Conservation (phyloP, 257 asterid species). For the Rauvolfia tetraphylla region DNA sequence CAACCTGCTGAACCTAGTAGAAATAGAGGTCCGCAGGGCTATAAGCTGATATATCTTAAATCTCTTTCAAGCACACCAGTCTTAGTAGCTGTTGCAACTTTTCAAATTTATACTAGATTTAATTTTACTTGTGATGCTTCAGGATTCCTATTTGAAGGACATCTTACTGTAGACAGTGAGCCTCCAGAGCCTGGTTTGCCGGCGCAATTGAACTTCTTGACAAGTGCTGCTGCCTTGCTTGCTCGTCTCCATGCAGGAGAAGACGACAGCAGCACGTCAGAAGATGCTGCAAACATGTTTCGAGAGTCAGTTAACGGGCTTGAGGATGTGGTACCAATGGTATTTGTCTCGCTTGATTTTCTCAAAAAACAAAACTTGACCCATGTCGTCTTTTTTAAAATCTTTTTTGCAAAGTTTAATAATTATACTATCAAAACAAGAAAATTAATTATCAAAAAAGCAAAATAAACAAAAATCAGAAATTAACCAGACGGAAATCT, state of each 20-base stretch:
- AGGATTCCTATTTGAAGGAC: slow-evolving; percentile 98
- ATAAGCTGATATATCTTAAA: background rate
- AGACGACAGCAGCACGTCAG: slow-evolving; percentile 31
- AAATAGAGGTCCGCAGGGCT: slow-evolving; percentile 49
- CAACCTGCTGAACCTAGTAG: slow-evolving; percentile 33
- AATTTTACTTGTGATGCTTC: slow-evolving; percentile 20
- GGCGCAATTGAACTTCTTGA: slow-evolving; percentile 54
- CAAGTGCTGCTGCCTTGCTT: slow-evolving; percentile 67
- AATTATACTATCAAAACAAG: background rate
- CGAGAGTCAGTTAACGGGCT: slow-evolving; percentile 51
- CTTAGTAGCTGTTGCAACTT: background rate
- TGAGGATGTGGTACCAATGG: slow-evolving; percentile 75
- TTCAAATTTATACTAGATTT: background rate
- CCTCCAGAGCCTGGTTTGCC: slow-evolving; percentile 93
- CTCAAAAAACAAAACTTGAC: background rate
- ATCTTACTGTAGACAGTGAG: slow-evolving; percentile 90
- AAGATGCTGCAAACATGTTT: slow-evolving; percentile 41
- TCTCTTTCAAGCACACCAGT: background rate
- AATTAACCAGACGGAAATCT: background rate
- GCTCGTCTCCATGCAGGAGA: slow-evolving; percentile 54
- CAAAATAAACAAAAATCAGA: no score
- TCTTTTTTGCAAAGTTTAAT: background rate
- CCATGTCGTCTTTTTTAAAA: background rate
- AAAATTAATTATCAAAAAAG: background rate
- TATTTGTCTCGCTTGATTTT: slow-evolving; percentile 24